These are phyloP conservation scores for Yamadazyma dushanensis DNA, from an alignment of 1,139 yeast species.

Conservation along the genomic window DNA sequence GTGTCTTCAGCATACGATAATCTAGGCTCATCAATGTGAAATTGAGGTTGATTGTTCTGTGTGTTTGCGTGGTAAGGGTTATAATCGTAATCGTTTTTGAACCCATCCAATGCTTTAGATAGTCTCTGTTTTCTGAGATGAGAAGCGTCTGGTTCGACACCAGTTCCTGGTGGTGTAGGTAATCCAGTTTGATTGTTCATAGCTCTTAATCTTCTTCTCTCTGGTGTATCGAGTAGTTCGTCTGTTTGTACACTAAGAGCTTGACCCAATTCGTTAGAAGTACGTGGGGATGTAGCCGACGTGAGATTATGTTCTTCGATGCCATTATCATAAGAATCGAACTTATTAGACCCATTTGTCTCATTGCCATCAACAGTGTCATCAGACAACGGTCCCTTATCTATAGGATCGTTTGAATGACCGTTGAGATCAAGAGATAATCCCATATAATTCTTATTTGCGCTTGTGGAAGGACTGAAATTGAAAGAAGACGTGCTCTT, in stretches of 20 bases:
- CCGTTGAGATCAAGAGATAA: slow-evolving; percentile 27
- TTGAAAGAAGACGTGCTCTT: slow-evolving; percentile 14
- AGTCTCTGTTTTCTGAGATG: slow-evolving; percentile 19
- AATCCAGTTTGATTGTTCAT: slow-evolving; percentile 3
- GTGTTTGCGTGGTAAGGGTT: slow-evolving; percentile 19
- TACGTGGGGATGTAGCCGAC: slow-evolving; percentile 18
- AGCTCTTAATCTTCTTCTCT: slow-evolving; percentile 7
- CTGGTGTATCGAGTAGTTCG: slow-evolving; percentile 17
- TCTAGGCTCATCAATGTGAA: slow-evolving; percentile 8
- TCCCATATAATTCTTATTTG: slow-evolving; percentile 30
- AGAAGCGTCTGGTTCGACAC: slow-evolving; percentile 5
- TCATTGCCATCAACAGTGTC: slow-evolving; percentile 6
- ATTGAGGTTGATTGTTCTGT: background rate
- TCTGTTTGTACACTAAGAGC: slow-evolving; percentile 13
- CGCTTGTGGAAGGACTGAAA: slow-evolving; percentile 15
- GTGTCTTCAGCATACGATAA: slow-evolving; percentile 9
- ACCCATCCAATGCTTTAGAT: slow-evolving; percentile 31
- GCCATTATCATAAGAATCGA: slow-evolving; percentile 11
- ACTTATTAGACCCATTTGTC: slow-evolving; percentile 10
- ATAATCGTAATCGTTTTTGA: slow-evolving; percentile 25
- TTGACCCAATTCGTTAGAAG: slow-evolving; percentile 8
- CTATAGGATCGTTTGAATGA: slow-evolving; percentile 4
- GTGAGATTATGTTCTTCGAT: slow-evolving; percentile 9
- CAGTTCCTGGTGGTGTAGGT: slow-evolving; percentile 13
- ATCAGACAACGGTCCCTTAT: slow-evolving; percentile 8